Conservation (phyloP, 768 basidiomycete genomes). For the Phanerodontia chrysosporium region DNA sequence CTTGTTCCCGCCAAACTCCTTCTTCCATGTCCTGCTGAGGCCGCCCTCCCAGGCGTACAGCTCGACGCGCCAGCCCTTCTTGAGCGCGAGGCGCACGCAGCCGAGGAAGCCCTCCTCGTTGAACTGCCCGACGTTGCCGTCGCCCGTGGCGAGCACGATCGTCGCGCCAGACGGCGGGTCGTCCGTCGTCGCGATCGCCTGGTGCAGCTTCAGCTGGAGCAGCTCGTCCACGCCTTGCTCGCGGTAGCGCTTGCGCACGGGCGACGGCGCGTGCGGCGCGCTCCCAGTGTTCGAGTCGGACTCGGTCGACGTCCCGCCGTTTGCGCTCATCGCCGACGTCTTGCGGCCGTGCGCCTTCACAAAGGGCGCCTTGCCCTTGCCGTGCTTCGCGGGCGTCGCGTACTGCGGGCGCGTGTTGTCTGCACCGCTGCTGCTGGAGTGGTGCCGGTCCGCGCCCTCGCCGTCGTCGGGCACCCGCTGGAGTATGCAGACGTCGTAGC, state of each 20-base stretch:
- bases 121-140: conserved; percentile 90
- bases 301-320: conserved; percentile 30
- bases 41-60: conserved; percentile 89
- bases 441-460: conserved; percentile 54
- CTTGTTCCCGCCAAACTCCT: conserved; percentile 53
- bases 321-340: conserved; percentile 18
- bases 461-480: conserved; percentile 67
- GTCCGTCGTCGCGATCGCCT: conserved; percentile 72
- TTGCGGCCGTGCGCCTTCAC: conserved; percentile 14
- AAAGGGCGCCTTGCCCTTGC: conserved; percentile 1
- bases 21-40: conserved; percentile 72
- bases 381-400: conserved; percentile 6
- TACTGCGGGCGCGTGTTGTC: conserved; percentile 18
- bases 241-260: conserved; percentile 55
- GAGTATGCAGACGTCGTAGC: conserved; percentile 70
- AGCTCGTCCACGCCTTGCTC: conserved; percentile 97
- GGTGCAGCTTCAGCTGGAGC: conserved; percentile 87
- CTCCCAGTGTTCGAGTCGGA: conserved; percentile 8
- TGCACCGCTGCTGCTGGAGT: conserved; percentile 22
- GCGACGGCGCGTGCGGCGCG: conserved; percentile 5
- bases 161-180: conserved; percentile 61
- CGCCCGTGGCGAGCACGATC: conserved; percentile 90
- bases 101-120: conserved; percentile 92
- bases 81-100: conserved; percentile 79
- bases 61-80: conserved; percentile 93